Percentiles rank a stretch among this genome's conserved stretches.
Evolutionary conservation across 768 basidiomycete species (phyloP).

Genomic region (Pleurotus djamor): DNA sequence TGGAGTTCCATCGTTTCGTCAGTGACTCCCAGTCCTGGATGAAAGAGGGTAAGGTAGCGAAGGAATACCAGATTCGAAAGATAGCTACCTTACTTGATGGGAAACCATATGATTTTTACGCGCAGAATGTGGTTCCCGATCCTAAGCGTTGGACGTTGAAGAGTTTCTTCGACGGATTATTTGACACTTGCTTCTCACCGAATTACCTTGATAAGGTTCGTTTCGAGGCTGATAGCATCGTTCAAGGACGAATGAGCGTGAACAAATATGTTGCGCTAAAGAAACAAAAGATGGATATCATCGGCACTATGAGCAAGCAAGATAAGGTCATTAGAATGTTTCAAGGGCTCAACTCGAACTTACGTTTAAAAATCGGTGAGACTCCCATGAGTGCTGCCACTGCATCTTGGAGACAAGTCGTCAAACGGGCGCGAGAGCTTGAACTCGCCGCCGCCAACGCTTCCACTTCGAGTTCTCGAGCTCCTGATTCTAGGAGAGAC

Average conservation of each 20-base stretch:
- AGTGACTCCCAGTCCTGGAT: slow-evolving; percentile 20
- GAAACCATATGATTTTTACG: slow-evolving; percentile 27
- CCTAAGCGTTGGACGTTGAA: slow-evolving; percentile 20
- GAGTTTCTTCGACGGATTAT: slow-evolving; percentile 28
- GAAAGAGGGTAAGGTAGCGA: slow-evolving; percentile 13
- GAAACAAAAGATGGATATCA: slow-evolving; percentile 25
- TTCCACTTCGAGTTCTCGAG: neutral
- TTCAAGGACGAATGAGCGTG: slow-evolving; percentile 23
- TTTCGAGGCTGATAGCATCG: slow-evolving; percentile 14
- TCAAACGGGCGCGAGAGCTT: slow-evolving; percentile 21
- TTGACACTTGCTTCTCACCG: slow-evolving; percentile 33
- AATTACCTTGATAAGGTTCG: slow-evolving; percentile 13
- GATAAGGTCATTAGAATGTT: slow-evolving; percentile 29
- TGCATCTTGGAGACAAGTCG: slow-evolving; percentile 18
- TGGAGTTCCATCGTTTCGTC: slow-evolving; percentile 22
- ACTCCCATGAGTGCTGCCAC: slow-evolving; percentile 22
- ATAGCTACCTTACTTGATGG: slow-evolving; percentile 26
- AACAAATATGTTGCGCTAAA: slow-evolving; percentile 28
- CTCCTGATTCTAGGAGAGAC: neutral
- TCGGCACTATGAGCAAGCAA: slow-evolving; percentile 20
- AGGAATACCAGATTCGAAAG: slow-evolving; percentile 13
- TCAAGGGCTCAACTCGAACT: slow-evolving; percentile 20
- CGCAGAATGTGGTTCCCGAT: slow-evolving; percentile 20
- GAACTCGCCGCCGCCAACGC: slow-evolving; percentile 20
- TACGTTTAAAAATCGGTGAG: slow-evolving; percentile 25